Evolutionary conservation across 2,329 filamentous ascomycete genomes (phyloP).

Genomic region (Tolypocladium sp.): DNA sequence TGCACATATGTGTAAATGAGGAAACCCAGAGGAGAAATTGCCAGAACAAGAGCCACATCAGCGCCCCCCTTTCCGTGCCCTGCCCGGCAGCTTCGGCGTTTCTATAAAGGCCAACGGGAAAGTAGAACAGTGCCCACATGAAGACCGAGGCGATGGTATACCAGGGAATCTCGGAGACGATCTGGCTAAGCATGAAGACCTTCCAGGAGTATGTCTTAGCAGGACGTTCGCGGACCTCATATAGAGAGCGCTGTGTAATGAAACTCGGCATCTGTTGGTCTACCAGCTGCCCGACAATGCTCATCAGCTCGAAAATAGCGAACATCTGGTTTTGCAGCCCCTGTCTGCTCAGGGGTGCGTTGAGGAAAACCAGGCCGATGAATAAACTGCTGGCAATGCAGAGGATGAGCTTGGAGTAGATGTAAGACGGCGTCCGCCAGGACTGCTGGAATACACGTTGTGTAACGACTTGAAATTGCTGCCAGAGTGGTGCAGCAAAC

Average conservation of each 20-base stretch:
- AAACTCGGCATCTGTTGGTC: background rate
- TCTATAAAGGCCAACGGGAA: background rate
- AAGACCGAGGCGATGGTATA: constrained; percentile 11
- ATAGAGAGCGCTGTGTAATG: background rate
- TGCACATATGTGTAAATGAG: constrained; percentile 57
- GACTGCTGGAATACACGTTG: constrained; percentile 66
- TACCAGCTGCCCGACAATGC: constrained; percentile 45
- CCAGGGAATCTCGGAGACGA: constrained; percentile 6
- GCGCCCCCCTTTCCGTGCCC: constrained; percentile 43
- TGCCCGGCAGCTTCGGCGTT: background rate
- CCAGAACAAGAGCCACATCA: constrained; percentile 60
- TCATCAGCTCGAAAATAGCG: constrained; percentile 61
- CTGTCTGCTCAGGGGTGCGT: constrained; percentile 36
- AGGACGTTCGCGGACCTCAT: background rate
- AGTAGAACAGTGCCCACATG: background rate
- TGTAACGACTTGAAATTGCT: constrained; percentile 52
- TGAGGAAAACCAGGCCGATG: background rate
- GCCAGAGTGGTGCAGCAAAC: background rate
- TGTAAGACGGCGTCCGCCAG: constrained; percentile 68
- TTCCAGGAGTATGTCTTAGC: background rate
- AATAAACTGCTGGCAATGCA: background rate
- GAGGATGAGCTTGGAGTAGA: constrained; percentile 52
- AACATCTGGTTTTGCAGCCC: constrained; percentile 67
- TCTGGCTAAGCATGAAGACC: background rate
- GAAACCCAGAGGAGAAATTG: constrained; percentile 59